These are phyloP conservation scores for Wickerhamomyces chambardii DNA, from an alignment of 805 yeast genomes.

Conservation along the genomic window DNA sequence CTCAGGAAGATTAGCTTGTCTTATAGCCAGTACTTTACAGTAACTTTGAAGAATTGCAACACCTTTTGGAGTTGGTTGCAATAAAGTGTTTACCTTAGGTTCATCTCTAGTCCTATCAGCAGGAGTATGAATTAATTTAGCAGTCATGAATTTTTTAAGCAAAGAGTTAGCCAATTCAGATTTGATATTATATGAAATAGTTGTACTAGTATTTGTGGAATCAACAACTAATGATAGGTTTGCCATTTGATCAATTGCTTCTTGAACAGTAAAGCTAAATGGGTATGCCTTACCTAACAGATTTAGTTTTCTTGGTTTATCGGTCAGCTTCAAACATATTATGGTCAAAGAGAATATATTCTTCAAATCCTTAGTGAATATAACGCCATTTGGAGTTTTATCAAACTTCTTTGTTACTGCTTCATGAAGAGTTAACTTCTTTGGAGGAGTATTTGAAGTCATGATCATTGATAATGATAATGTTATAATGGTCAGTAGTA, in stretches of 20 bases:
- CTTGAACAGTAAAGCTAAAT: conserved; percentile 40
- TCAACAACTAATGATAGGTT: conserved; percentile 38
- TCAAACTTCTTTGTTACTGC: conserved; percentile 33
- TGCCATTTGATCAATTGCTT: conserved; percentile 45
- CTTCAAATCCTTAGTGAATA: conserved; percentile 48
- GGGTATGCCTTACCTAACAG: conserved; percentile 29
- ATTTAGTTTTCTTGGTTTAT: conserved; percentile 15
- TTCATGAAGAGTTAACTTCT: conserved; percentile 26
- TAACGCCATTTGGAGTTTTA: conserved; percentile 42
- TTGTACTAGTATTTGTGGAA: conserved; percentile 39
- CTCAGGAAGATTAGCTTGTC: conserved; percentile 25
- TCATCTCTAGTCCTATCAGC: conserved; percentile 54
- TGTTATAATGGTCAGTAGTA: too few species aligned
- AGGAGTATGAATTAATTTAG: conserved; percentile 66
- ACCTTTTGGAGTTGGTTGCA: conserved; percentile 93
- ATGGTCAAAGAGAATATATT: conserved; percentile 49
- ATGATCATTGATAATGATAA: too few species aligned
- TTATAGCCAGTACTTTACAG: conserved; percentile 47
- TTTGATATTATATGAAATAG: conserved; percentile 45
- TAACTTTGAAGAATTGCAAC: conserved; percentile 58
- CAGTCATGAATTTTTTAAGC: conserved; percentile 43
- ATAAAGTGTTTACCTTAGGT: conserved; percentile 29
- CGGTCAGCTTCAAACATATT: conserved; percentile 30
- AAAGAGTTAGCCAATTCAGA: conserved; percentile 37
- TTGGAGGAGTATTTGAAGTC: too few species aligned